phyloP scores from a whole-genome alignment of 192 early-diverging fungal genomes.

The Umbelopsis isabellina region DNA sequence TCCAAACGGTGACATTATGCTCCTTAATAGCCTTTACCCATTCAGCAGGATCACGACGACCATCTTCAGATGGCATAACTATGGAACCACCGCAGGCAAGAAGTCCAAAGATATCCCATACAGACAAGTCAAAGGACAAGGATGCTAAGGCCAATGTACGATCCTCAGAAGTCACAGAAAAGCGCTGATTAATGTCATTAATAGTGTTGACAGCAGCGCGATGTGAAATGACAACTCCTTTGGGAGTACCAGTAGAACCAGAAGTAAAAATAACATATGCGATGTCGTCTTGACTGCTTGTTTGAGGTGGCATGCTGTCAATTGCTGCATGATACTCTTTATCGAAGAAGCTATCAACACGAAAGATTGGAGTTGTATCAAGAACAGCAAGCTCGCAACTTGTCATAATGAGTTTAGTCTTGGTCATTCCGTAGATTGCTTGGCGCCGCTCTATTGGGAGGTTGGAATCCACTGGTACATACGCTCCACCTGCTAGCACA shows the following conservation, averaged over 20 bases:
- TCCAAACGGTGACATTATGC: not conserved
- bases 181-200: not conserved
- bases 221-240: constrained; percentile 29
- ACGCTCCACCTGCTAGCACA: not conserved
- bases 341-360: not conserved
- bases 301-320: not conserved
- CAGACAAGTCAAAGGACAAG: not conserved
- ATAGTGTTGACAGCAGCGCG: not conserved
- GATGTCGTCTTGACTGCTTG: not conserved
- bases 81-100: not conserved
- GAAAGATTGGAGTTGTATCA: not conserved
- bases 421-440: not conserved
- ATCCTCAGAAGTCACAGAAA: not conserved
- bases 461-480: not conserved
- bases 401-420: not conserved
- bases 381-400: not conserved
- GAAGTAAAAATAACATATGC: constrained; percentile 28
- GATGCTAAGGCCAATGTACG: not conserved
- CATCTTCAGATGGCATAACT: not conserved
- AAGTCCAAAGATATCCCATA: not conserved
- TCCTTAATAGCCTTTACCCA: constrained; percentile 1
- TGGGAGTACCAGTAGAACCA: constrained; percentile 41
- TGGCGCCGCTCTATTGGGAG: not conserved
- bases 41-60: not conserved
- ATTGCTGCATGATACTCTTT: not conserved